Evolutionary conservation across 139 green algal genomes (phyloP).

Genomic region (Pycnococcus provasolii): DNA sequence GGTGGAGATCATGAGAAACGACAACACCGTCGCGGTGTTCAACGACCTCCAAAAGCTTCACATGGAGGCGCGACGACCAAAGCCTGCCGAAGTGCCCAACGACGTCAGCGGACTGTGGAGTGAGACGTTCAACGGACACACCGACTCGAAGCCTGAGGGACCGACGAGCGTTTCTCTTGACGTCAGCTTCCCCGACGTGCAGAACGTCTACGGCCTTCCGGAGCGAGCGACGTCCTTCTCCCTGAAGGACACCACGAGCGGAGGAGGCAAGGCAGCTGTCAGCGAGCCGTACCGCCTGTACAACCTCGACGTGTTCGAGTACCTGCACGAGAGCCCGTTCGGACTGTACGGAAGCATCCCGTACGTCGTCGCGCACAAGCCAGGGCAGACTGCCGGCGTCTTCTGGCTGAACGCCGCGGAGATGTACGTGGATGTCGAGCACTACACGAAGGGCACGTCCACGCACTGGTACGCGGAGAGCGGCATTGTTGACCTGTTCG

Average conservation of each 20-base stretch:
- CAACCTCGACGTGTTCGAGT: conserved; percentile 99
- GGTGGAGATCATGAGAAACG: conserved; percentile 40
- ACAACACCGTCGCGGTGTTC: conserved; percentile 41
- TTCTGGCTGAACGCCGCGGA: conserved; percentile 97
- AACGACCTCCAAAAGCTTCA: conserved; percentile 71
- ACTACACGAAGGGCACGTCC: background rate
- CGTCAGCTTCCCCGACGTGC: conserved; percentile 57
- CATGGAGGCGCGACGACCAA: conserved; percentile 68
- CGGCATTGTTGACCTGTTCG: conserved; percentile 88
- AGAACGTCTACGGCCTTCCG: conserved; percentile 88
- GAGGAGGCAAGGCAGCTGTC: conserved; percentile 5
- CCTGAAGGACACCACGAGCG: conserved; percentile 19
- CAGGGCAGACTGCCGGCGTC: conserved; percentile 38
- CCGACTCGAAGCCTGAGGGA: conserved; percentile 56
- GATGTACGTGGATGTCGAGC: conserved; percentile 89
- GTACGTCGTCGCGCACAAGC: conserved; percentile 67
- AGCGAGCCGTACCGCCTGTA: conserved; percentile 94
- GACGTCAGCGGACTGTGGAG: conserved; percentile 73
- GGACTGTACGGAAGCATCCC: conserved; percentile 95
- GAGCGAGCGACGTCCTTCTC: conserved; percentile 61
- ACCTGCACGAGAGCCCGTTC: conserved; percentile 77
- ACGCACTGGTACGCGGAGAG: conserved; percentile 90
- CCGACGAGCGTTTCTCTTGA: conserved; percentile 85
- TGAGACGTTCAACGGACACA: conserved; percentile 80
- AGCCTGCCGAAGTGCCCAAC: conserved; percentile 47